A percentile compares a stretch with the other conserved stretches of the same genome.
These are phyloP conservation scores for Hanseniaspora meyeri DNA, from an alignment of 805 yeast genomes.

Conservation along the genomic window DNA sequence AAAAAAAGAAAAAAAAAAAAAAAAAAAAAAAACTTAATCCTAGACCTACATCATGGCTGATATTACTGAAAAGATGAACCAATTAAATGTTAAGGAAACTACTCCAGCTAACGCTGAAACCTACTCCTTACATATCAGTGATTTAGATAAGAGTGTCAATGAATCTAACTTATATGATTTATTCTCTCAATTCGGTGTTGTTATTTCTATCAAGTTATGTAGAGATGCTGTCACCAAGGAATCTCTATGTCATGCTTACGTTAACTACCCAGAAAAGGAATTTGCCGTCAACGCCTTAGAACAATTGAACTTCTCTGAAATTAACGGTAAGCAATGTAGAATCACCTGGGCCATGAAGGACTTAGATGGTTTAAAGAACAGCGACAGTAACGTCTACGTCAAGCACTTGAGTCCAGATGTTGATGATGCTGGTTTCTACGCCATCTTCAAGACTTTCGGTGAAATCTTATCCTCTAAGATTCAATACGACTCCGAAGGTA, in stretches of 20 bases:
- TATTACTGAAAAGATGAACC: constrained; percentile 29
- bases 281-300: constrained; percentile 93
- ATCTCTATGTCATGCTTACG: constrained; percentile 96
- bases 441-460: constrained; percentile 95
- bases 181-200: constrained; percentile 89
- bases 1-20: constrained; percentile 15
- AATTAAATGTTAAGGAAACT: constrained; percentile 24
- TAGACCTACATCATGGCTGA: constrained; percentile 24
- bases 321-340: constrained; percentile 95
- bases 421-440: constrained; percentile 97
- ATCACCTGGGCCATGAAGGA: constrained; percentile 99
- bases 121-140: constrained; percentile 84
- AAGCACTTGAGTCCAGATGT: constrained; percentile 97
- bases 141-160: constrained; percentile 79
- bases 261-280: constrained; percentile 76
- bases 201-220: constrained; percentile 93
- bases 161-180: constrained; percentile 92
- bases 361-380: constrained; percentile 86
- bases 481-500: constrained; percentile 84
- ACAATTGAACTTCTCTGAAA: constrained; percentile 83
- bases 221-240: constrained; percentile 96
- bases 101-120: constrained; percentile 35
- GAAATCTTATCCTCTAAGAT: constrained; percentile 92
- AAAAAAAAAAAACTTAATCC: constrained; percentile 17
- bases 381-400: constrained; percentile 93